These are phyloP conservation scores for Sordaria brevicollis DNA, from an alignment of 495 filamentous ascomycete species.

Conservation along the genomic window DNA sequence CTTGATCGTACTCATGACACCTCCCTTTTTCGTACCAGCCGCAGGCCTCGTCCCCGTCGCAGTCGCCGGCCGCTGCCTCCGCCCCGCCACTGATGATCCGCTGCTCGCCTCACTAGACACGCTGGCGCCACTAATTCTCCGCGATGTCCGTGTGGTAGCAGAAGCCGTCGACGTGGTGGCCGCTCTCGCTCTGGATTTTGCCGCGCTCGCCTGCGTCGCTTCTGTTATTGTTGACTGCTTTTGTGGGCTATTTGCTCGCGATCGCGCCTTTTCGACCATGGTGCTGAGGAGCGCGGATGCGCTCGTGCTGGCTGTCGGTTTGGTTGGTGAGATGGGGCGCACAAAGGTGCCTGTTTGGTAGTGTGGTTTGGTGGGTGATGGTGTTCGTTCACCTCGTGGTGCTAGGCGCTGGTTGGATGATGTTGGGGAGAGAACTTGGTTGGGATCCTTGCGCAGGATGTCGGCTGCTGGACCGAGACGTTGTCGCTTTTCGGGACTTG, in stretches of 20 bases:
- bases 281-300: slow-evolving; percentile 38
- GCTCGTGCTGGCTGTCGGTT: slow-evolving; percentile 23
- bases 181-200: slow-evolving; percentile 24
- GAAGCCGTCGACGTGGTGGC: slow-evolving; percentile 10
- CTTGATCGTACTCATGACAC: slow-evolving; percentile 34
- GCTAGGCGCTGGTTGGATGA: slow-evolving; percentile 67
- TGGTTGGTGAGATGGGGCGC: slow-evolving; percentile 32
- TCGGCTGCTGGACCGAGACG: slow-evolving; percentile 16
- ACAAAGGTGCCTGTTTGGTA: slow-evolving; percentile 25
- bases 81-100: slow-evolving; percentile 27
- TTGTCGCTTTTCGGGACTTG: slow-evolving; percentile 36
- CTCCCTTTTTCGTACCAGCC: slow-evolving; percentile 23
- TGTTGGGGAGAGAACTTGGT: slow-evolving; percentile 65
- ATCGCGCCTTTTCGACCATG: slow-evolving; percentile 47
- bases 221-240: background rate
- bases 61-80: slow-evolving; percentile 33
- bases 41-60: slow-evolving; percentile 16
- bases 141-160: slow-evolving; percentile 29
- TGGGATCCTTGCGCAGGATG: slow-evolving; percentile 16
- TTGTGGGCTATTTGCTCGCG: slow-evolving; percentile 21
- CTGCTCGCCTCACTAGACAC: slow-evolving; percentile 38
- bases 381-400: slow-evolving; percentile 20
- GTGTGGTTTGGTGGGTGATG: slow-evolving; percentile 13
- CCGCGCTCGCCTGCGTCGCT: slow-evolving; percentile 14
- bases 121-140: slow-evolving; percentile 36